Conservation (phyloP, 2,329 filamentous ascomycete genomes). For the Trichophyton benhamiae region DNA sequence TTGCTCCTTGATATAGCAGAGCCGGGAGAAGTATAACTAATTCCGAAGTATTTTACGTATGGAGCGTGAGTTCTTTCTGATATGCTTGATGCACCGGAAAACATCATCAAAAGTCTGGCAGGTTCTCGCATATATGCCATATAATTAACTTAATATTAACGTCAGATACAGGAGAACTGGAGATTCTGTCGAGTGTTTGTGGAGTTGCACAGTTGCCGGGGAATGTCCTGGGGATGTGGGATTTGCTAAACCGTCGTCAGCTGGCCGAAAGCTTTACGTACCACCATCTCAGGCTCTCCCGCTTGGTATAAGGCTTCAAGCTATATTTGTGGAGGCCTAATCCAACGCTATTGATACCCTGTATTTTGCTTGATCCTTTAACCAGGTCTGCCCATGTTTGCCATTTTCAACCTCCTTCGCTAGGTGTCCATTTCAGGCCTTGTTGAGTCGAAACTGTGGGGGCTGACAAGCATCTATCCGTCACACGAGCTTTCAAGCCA, state of each 20-base stretch:
- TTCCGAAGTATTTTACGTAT: background rate
- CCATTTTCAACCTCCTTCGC: background rate
- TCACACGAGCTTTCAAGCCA: slow-evolving; percentile 2
- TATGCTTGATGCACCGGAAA: too few species aligned
- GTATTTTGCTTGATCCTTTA: background rate
- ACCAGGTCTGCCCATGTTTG: background rate
- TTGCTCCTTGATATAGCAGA: background rate
- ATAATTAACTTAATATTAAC: background rate
- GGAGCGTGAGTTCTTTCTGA: background rate
- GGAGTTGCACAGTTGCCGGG: background rate
- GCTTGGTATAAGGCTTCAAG: background rate
- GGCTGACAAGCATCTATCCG: background rate
- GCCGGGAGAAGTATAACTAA: background rate
- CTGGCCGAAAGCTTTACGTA: background rate
- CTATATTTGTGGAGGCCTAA: background rate
- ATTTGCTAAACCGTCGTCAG: background rate
- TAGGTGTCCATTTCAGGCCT: background rate
- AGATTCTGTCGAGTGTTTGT: background rate
- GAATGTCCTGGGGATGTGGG: background rate
- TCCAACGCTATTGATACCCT: background rate
- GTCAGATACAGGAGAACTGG: background rate
- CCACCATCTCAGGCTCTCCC: background rate
- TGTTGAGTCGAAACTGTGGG: slow-evolving; percentile 1
- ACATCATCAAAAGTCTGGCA: background rate
- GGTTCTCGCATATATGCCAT: background rate